A percentile compares a stretch with the other conserved stretches of the same genome.
These are phyloP conservation scores for Solanum bukasovii DNA, from an alignment of 257 asterid species.

Conservation along the genomic window DNA sequence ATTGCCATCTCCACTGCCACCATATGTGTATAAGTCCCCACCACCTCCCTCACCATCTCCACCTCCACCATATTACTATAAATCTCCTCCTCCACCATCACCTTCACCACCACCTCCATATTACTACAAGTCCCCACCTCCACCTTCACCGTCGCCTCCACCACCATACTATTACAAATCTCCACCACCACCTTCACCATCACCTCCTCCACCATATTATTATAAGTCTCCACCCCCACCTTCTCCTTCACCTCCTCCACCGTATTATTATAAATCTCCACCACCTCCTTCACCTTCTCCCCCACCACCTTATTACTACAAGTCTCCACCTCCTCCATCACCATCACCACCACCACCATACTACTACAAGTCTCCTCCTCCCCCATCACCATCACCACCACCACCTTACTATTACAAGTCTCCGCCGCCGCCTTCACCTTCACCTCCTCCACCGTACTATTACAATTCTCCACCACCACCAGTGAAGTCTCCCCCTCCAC, in stretches of 20 bases:
- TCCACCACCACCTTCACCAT: neutral
- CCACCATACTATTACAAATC: neutral
- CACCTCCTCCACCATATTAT: neutral
- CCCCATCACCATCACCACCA: neutral
- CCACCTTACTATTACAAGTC: conserved; percentile 5
- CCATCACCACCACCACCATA: neutral
- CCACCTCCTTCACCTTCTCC: neutral
- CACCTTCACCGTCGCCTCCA: neutral
- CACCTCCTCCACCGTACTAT: neutral
- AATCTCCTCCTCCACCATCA: neutral
- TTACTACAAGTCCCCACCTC: neutral
- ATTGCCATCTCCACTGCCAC: neutral
- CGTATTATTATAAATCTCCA: neutral
- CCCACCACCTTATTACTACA: neutral
- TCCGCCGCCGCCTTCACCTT: neutral
- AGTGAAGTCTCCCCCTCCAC: conserved; percentile 13
- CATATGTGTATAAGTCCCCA: neutral
- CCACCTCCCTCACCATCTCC: neutral
- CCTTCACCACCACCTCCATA: neutral
- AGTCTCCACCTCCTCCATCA: neutral
- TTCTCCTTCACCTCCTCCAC: neutral
- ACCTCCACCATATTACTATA: neutral
- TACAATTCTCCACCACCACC: conserved; percentile 40
- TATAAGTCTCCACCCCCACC: neutral
- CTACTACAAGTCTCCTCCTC: neutral